A percentile compares a stretch with the other conserved stretches of the same genome.
These are phyloP conservation scores for Eucalyptus polyanthemos DNA, from an alignment of 345 rosid genomes.

Conservation along the genomic window DNA sequence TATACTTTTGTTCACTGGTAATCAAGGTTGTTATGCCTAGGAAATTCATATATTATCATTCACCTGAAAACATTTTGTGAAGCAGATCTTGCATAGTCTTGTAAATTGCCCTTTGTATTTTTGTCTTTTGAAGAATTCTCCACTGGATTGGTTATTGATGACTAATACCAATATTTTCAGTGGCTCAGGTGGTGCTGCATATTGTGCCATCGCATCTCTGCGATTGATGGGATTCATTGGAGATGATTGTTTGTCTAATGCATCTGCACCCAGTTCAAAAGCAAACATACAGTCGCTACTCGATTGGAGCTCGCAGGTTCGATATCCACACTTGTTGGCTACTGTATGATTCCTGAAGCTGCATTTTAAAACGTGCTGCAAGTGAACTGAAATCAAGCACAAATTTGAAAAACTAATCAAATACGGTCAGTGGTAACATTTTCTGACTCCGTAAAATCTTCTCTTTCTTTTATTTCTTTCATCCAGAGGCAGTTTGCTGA, in stretches of 20 bases:
- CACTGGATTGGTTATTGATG: background rate
- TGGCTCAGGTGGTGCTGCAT: slow-evolving; percentile 89
- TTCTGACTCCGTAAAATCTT: background rate
- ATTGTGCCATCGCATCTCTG: slow-evolving; percentile 90
- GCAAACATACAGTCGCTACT: slow-evolving; percentile 40
- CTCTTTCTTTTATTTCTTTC: background rate
- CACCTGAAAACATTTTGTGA: background rate
- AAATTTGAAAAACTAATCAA: background rate
- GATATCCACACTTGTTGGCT: background rate
- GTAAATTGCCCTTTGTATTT: background rate
- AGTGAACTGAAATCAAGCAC: background rate
- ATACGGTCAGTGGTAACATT: background rate
- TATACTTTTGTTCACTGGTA: background rate
- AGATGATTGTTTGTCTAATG: slow-evolving; percentile 40
- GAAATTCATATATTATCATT: background rate
- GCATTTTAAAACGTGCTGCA: background rate
- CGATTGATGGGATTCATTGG: slow-evolving; percentile 71
- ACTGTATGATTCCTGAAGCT: background rate
- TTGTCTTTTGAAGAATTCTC: background rate
- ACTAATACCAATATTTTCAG: slow-evolving; percentile 8
- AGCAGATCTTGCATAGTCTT: background rate
- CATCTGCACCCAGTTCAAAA: slow-evolving; percentile 18
- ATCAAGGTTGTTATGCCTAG: background rate
- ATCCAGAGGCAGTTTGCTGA: slow-evolving; percentile 71
- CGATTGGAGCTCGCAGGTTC: slow-evolving; percentile 75